A percentile compares a stretch with the other conserved stretches of the same genome.
These are phyloP conservation scores for Nigrospora osmanthi DNA, from an alignment of 2,329 filamentous ascomycete genomes.

Conservation along the genomic window DNA sequence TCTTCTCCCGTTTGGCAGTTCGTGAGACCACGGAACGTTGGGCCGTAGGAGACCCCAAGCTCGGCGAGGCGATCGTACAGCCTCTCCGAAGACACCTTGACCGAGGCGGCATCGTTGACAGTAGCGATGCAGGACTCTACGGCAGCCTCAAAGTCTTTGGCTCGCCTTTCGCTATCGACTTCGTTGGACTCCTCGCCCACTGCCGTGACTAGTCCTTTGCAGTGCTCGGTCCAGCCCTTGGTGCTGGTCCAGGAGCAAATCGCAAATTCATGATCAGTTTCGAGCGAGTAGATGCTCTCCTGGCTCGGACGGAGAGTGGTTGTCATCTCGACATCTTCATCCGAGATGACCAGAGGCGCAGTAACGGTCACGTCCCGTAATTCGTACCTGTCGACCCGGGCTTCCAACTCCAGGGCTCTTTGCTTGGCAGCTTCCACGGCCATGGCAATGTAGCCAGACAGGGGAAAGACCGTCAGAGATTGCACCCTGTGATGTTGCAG, in stretches of 20 bases:
- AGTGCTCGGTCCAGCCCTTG: conserved; percentile 29
- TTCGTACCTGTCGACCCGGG: conserved; percentile 22
- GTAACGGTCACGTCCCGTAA: conserved; percentile 27
- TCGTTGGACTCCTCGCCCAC: conserved; percentile 7
- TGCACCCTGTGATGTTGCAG: conserved; percentile 2
- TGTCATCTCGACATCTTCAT: conserved; percentile 26
- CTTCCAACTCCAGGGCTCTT: conserved; percentile 14
- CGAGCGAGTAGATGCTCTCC: conserved; percentile 9
- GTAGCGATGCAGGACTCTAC: conserved; percentile 19
- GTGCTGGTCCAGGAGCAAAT: conserved; percentile 26
- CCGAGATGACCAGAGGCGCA: conserved; percentile 23
- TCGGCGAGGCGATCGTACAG: conserved; percentile 33
- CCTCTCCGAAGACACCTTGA: conserved; percentile 18
- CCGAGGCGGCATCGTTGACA: conserved; percentile 18
- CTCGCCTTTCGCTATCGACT: conserved; percentile 9
- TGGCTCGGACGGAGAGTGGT: conserved; percentile 21
- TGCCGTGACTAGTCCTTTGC: conserved; percentile 18
- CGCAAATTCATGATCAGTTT: conserved; percentile 23
- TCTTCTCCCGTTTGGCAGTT: conserved; percentile 31
- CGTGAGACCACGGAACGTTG: conserved; percentile 26
- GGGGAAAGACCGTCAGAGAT: conserved; percentile 2
- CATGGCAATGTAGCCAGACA: conserved; percentile 4
- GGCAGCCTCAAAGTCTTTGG: conserved; percentile 7
- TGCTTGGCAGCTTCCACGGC: conserved; percentile 10
- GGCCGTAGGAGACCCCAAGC: conserved; percentile 6